Evolutionary conservation across 768 basidiomycete species (phyloP).

Genomic region (Clitopilus hobsonii): DNA sequence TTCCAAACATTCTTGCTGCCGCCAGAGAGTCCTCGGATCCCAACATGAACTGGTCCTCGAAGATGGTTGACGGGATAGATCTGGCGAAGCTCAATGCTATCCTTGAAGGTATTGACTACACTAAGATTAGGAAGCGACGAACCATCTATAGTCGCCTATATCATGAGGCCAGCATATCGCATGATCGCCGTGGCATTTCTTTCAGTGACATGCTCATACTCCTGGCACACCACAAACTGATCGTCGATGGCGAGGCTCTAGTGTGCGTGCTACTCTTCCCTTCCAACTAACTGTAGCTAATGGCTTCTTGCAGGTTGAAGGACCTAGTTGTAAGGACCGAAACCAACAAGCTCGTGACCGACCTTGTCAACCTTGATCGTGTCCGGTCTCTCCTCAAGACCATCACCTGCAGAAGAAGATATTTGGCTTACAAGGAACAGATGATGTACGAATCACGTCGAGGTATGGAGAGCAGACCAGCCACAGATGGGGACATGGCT

Average conservation of each 20-base stretch:
- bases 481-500: not conserved
- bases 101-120: slow-evolving; percentile 63
- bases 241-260: slow-evolving; percentile 84
- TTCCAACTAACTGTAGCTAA: slow-evolving; percentile 7
- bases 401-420: slow-evolving; percentile 67
- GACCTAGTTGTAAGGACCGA: slow-evolving; percentile 75
- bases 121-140: slow-evolving; percentile 59
- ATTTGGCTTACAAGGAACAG: slow-evolving; percentile 47
- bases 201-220: slow-evolving; percentile 88
- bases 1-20: slow-evolving; percentile 52
- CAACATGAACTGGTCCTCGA: slow-evolving; percentile 25
- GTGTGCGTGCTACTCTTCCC: slow-evolving; percentile 48
- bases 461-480: slow-evolving; percentile 27
- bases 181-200: slow-evolving; percentile 77
- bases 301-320: slow-evolving; percentile 52
- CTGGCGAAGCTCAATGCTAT: slow-evolving; percentile 53
- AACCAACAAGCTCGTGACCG: slow-evolving; percentile 75
- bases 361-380: slow-evolving; percentile 80
- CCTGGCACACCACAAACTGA: slow-evolving; percentile 87
- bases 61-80: slow-evolving; percentile 52
- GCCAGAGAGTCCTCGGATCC: slow-evolving; percentile 35
- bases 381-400: slow-evolving; percentile 78
- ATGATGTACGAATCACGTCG: slow-evolving; percentile 30
- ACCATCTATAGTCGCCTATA: slow-evolving; percentile 72
- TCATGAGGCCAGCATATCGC: slow-evolving; percentile 79